phyloP scores from a whole-genome alignment of 2,329 filamentous ascomycete species.

The Sarocladium oryzae region DNA sequence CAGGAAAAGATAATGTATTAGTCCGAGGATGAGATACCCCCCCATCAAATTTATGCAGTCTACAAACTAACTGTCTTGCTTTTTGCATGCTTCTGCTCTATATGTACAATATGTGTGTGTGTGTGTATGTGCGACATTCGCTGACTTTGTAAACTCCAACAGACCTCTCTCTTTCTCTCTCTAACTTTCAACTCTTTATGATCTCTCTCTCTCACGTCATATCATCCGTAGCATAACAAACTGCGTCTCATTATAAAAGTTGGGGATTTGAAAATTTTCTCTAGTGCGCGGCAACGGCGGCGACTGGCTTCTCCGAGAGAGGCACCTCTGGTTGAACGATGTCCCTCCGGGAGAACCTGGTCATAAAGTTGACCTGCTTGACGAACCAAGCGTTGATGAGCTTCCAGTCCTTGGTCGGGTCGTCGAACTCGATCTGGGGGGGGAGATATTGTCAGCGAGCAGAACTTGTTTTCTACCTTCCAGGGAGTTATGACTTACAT shows the following conservation, averaged over 20 bases:
- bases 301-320: slow-evolving; percentile 1
- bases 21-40: slow-evolving; percentile 7
- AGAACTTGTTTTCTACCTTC: background rate
- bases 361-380: slow-evolving; percentile 50
- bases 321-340: slow-evolving; percentile 30
- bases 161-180: no score
- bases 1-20: background rate
- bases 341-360: slow-evolving; percentile 36
- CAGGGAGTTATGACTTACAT: slow-evolving; percentile 36
- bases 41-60: slow-evolving; percentile 2
- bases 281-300: background rate
- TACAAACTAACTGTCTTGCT: background rate
- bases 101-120: background rate
- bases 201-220: no score
- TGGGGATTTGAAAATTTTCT: background rate
- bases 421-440: slow-evolving; percentile 44
- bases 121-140: background rate
- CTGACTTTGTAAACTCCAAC: no score
- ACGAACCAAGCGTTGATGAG: slow-evolving; percentile 58
- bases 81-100: background rate
- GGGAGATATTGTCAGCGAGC: no score
- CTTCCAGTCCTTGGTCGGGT: slow-evolving; percentile 50
- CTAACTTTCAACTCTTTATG: no score
- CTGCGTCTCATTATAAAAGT: no score
- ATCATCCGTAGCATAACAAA: no score